Evolutionary conservation across 1,284 basidiomycete species (phyloP).

Genomic region (Termitomyces sp.): DNA sequence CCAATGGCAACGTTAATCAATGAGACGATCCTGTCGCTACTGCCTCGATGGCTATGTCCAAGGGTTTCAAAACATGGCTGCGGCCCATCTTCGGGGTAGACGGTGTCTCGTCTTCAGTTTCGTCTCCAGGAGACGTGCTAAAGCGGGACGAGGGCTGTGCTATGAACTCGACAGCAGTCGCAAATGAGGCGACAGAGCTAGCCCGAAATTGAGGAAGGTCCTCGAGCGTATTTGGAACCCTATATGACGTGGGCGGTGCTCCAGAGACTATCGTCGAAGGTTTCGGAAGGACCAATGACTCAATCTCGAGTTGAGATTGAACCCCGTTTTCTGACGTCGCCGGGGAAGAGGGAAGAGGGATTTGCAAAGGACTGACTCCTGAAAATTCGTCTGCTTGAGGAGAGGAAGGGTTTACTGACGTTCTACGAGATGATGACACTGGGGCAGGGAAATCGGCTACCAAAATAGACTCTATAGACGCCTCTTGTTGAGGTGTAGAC

Average conservation of each 20-base stretch:
- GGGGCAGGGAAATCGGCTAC: neutral
- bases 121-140: neutral
- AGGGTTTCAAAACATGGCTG: conserved; percentile 4
- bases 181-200: conserved; percentile 32
- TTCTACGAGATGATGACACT: neutral
- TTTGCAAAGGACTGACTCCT: neutral
- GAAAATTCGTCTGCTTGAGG: neutral
- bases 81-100: conserved; percentile 13
- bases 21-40: neutral
- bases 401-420: neutral
- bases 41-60: neutral
- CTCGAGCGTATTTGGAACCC: conserved; percentile 16
- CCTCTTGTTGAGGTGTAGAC: neutral
- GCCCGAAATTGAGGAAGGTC: conserved; percentile 28
- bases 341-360: conserved; percentile 11
- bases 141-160: neutral
- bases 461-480: neutral
- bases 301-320: neutral
- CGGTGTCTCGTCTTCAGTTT: conserved; percentile 7
- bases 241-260: conserved; percentile 7
- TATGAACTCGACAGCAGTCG: conserved; percentile 32
- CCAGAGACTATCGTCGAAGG: conserved; percentile 3
- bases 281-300: conserved; percentile 1
- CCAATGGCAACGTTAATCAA: neutral
- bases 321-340: neutral